A percentile compares a stretch with the other conserved stretches of the same genome.
Evolutionary conservation across 495 filamentous ascomycete genomes (phyloP).

Genomic region (Chaetomium cochliodes): DNA sequence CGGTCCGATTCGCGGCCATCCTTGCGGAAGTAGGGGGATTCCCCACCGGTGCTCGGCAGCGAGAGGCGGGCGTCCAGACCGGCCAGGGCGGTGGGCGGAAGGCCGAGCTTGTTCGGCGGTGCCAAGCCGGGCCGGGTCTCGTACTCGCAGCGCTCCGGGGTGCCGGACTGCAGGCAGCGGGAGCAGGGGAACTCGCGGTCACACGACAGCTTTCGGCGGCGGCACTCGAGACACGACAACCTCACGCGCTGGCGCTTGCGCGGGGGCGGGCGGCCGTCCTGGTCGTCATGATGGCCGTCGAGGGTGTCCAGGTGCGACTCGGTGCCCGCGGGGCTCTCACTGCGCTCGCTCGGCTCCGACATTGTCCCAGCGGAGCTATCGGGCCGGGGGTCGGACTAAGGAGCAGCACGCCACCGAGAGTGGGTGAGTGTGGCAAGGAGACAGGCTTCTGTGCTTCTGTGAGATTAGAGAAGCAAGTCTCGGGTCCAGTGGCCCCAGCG

Average conservation of each 20-base stretch:
- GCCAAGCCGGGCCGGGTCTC: conserved; percentile 48
- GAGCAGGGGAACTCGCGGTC: conserved; percentile 53
- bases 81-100: conserved; percentile 35
- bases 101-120: conserved; percentile 40
- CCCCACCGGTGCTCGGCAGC: conserved; percentile 32
- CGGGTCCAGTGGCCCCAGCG: background rate
- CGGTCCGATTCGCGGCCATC: conserved; percentile 45
- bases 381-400: conserved; percentile 7
- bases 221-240: conserved; percentile 52
- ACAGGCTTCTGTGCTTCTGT: background rate
- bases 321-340: conserved; percentile 24
- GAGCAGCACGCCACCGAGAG: conserved; percentile 12
- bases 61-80: conserved; percentile 39
- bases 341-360: conserved; percentile 35
- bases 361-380: conserved; percentile 26
- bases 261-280: conserved; percentile 38
- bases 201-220: conserved; percentile 51
- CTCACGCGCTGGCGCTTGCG: conserved; percentile 51
- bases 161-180: conserved; percentile 52
- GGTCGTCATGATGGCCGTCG: conserved; percentile 28
- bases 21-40: conserved; percentile 33
- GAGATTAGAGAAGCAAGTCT: background rate
- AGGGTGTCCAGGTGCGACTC: conserved; percentile 20
- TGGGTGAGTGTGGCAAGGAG: conserved; percentile 17
- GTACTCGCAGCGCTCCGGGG: conserved; percentile 49